Base-by-base conservation (phyloP, 2,329 filamentous ascomycete genomes). In the Colletotrichum tropicale region DNA sequence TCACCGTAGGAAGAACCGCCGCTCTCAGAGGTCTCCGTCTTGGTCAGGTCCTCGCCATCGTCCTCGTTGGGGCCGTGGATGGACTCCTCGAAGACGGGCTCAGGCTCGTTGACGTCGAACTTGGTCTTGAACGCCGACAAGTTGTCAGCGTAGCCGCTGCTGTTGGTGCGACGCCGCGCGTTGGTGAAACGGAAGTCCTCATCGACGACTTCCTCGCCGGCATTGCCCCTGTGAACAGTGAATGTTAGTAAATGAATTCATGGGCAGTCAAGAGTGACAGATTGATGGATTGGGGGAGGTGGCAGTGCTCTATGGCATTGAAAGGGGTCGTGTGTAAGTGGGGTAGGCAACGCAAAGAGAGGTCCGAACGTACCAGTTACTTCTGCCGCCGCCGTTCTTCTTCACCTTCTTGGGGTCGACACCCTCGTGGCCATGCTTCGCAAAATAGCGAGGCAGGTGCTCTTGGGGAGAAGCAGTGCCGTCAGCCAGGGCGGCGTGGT, bases 311-410 rank as follows among this genome's bases (percentile, higher is more conserved):
- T n/a, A 5, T 66, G 56, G 48, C 52, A 48, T 56, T 5, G 55
- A 64, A 43, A 28, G 52, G 61, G 60, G 30, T 62, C 43, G 32
- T 48, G 69, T 71, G 61, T 75, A 74, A 68, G 71, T 68, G 75
- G 73, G 74, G 77, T 76, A 66, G 18, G 66, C 64, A 65, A 43
- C n/a, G 66, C 32, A 68, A n/a, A 58, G 36, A 67, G 56, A 58
- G 71, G 68, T 60, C 61, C 72, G 69, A 74, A 82, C 93, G 86
- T 91, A 98, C 96, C 96, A 99, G 86, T 98, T 98, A 83, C 94
- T 95, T 86, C 95, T 96, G 80, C 96, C 96, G 80, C 91, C 94
- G 78, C 96, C 96, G 82, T 98, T 95, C 89, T 99, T 99, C 93
- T 99, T 99, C 83, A 94, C 93, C 90, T 98, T 97, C 86, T 95